Base-by-base conservation (phyloP, 768 basidiomycete genomes). In the Imleria badia region DNA sequence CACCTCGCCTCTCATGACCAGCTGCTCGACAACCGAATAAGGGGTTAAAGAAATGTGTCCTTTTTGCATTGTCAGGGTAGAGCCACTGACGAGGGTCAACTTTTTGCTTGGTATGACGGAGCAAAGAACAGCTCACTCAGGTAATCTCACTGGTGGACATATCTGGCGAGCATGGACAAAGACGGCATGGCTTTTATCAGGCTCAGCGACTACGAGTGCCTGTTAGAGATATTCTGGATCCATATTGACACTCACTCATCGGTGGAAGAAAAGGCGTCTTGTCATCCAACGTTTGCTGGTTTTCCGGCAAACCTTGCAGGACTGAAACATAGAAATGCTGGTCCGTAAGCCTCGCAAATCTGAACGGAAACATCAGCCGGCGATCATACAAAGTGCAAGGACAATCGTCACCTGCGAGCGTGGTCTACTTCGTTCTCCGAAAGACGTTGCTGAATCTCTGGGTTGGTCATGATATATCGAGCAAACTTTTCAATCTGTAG, bases 401-500 rank as follows among this genome's bases (percentile, higher is more conserved):
- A 45, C 30, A 14, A 53, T 9, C 41, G 59, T 78, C 56, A 86
- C 91, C 85, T 79, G 65, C 81, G 83, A 6, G 92, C 91, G 72
- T 95, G 82, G 43, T 85, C 82, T 17, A 91, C 80, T 69, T 98
- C 95, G 19, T 86, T 86, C 43, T 86, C 83, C 0, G 94, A 94
- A 43, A 98, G 73, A 31, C 85, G 81, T n/a, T 78, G 81, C 63
- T 95, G 93, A 3, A 89, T 70, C 10, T 84, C 83, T 0, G 84
- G 84, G 26, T 84, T 86, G 9, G 80, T 76, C 22, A 81, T 82
- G 43, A 98, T 89, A 58, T 84, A 85, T 17, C 91, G 84, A 30
- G 94, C 88, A 65, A 84, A 94, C 66, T 85, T 87, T 72, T 97
- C 95, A 44, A 96, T 89, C 94, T 96, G 68, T 43, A 51, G 35